phyloP scores from a whole-genome alignment of 768 basidiomycete species.

The Tephrocybe sp. region DNA sequence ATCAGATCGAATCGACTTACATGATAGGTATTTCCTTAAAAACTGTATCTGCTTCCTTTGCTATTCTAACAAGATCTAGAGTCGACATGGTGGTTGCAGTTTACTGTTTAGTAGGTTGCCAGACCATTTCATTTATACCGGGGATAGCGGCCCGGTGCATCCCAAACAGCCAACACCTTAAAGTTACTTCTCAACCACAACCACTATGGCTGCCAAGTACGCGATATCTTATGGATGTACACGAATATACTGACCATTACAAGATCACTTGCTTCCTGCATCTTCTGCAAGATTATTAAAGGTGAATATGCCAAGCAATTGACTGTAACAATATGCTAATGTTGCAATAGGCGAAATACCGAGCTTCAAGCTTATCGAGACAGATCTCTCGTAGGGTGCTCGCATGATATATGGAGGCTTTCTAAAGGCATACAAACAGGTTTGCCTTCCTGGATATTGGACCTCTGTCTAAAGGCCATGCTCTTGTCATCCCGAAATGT shows the following conservation, averaged over 20 bases:
- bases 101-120: too few relatives aligned
- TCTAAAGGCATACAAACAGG: slow-evolving; percentile 45
- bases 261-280: slow-evolving; percentile 63
- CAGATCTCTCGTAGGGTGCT: slow-evolving; percentile 56
- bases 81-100: slow-evolving; percentile 19
- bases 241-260: not conserved
- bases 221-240: not conserved
- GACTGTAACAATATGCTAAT: not conserved
- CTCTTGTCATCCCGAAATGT: slow-evolving; percentile 95
- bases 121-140: too few relatives aligned
- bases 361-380: slow-evolving; percentile 82
- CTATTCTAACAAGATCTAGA: slow-evolving; percentile 22
- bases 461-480: slow-evolving; percentile 88
- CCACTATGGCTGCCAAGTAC: slow-evolving; percentile 40
- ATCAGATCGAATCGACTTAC: slow-evolving; percentile 20
- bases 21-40: slow-evolving; percentile 40
- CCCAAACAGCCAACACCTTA: not conserved
- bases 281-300: slow-evolving; percentile 97
- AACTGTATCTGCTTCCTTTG: slow-evolving; percentile 18
- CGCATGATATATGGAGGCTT: not conserved
- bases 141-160: not conserved
- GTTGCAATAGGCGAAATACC: slow-evolving; percentile 79
- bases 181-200: not conserved
- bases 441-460: slow-evolving; percentile 92
- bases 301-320: slow-evolving; percentile 48